phyloP scores from a whole-genome alignment of 2,329 filamentous ascomycete genomes.

The Cytospora mali region DNA sequence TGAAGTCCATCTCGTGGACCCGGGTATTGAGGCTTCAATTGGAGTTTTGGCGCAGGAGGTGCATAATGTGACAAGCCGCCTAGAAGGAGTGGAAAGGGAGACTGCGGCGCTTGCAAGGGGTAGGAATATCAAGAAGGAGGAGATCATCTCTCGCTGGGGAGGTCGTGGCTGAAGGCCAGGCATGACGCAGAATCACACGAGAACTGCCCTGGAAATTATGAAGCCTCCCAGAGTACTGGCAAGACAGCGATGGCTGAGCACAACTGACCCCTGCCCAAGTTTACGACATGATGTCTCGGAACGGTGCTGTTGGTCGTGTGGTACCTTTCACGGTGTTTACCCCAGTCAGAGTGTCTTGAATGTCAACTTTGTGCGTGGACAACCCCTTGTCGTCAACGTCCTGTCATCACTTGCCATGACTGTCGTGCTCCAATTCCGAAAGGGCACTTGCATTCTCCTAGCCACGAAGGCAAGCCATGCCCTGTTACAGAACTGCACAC shows the following conservation, averaged over 20 bases:
- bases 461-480: neutral
- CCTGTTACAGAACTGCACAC: neutral
- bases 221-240: neutral
- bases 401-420: constrained; percentile 1
- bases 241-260: neutral
- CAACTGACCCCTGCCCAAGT: neutral
- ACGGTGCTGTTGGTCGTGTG: constrained; percentile 9
- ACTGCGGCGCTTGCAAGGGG: constrained; percentile 38
- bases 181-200: neutral
- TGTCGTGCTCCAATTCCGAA: constrained; percentile 3
- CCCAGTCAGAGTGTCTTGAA: constrained; percentile 4
- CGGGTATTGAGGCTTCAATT: constrained; percentile 56
- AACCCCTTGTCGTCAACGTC: neutral
- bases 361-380: neutral
- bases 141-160: constrained; percentile 50
- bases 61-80: constrained; percentile 41
- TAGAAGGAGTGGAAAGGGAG: constrained; percentile 43
- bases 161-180: constrained; percentile 11
- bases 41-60: constrained; percentile 49
- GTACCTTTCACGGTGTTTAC: neutral
- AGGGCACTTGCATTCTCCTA: neutral
- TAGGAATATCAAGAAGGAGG: constrained; percentile 51
- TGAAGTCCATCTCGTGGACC: constrained; percentile 53
- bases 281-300: constrained; percentile 13
- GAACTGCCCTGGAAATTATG: neutral